Percentiles rank a stretch among this genome's conserved stretches.
phyloP scores from a whole-genome alignment of 352 stramenopile species.

The Phytophthora syringae region DNA sequence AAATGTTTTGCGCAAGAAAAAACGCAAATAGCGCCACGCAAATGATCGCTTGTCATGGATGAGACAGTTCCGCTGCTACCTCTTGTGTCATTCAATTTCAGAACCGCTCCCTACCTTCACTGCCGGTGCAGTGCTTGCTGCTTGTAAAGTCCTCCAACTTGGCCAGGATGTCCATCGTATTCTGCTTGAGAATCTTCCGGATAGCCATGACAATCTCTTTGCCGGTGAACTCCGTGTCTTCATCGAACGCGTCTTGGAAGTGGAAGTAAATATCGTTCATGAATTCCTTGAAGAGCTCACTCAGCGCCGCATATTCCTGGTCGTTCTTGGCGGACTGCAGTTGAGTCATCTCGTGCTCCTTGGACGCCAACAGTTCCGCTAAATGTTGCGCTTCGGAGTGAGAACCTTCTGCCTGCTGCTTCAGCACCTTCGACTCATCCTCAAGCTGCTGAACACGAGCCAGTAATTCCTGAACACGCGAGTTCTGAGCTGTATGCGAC shows the following conservation, averaged over 20 bases:
- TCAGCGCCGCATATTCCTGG: constrained; percentile 64
- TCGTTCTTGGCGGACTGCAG: constrained; percentile 53
- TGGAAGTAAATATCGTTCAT: constrained; percentile 92
- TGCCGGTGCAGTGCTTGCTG: constrained; percentile 45
- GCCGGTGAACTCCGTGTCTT: constrained; percentile 83
- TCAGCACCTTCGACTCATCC: constrained; percentile 42
- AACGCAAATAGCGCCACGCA: neutral
- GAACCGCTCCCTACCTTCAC: constrained; percentile 16
- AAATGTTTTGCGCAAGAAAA: constrained; percentile 4
- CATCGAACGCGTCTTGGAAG: constrained; percentile 86
- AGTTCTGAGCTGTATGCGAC: constrained; percentile 50
- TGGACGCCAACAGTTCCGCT: constrained; percentile 52
- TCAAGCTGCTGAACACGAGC: constrained; percentile 55
- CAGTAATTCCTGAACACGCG: constrained; percentile 56
- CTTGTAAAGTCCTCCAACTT: constrained; percentile 78
- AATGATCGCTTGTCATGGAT: constrained; percentile 7
- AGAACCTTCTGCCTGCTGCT: constrained; percentile 55
- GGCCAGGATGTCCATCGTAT: constrained; percentile 78
- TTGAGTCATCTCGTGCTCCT: constrained; percentile 57
- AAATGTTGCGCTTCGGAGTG: constrained; percentile 53
- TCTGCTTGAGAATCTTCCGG: constrained; percentile 86
- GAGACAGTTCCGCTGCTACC: constrained; percentile 24
- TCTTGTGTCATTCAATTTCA: constrained; percentile 18
- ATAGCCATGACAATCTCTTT: constrained; percentile 87
- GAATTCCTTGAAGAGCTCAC: constrained; percentile 81